Evolutionary conservation across 139 green algal species (phyloP), one percentile per base, ranked within the genome.

Genomic region (Chlorella sp.): DNA sequence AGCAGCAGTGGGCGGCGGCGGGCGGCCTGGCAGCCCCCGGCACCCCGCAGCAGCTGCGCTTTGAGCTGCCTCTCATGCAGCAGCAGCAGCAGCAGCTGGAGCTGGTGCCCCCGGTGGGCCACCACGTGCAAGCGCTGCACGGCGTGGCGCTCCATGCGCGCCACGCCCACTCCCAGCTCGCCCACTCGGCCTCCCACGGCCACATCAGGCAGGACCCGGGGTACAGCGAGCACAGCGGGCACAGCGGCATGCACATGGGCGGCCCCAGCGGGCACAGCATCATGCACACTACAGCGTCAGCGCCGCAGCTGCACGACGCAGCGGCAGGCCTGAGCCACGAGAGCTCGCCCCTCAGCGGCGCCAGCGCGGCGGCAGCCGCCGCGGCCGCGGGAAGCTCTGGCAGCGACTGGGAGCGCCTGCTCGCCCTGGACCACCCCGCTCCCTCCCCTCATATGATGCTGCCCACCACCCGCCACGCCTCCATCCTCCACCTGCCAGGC

Each of bases 21-120:
- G 36, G 75, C 34, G n/a, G 75, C 75, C 75, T 81, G 34, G 75
- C 75, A 19, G 75, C 75, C 1, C 75, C 75, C 3, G n/a, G 11
- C 75, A 81, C 75, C 34, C 75, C 75, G 75, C 75, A 81, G 75
- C 75, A 81, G 75, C 40, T 48, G 75, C 34, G n/a, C n/a, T 81
- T 53, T 36, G 75, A 53, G 14, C 34, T 30, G 28, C 75, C 75
- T 5, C 18, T 1, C 15, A 14, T 81, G 75, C 75, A 81, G 75
- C 75, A 81, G 73, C 73, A 39, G 73, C 60, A 68, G 60, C 60
- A 68, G 75, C n/a, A 42, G 75, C n/a, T 48, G 75, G 34, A 81
- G 75, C n/a, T 32, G 75, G 75, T 34, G 34, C 75, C 30, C 11
- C 75, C 34, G 3, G 11, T 81, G 14, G 7, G 75, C 7, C 48